phyloP scores from a whole-genome alignment of 1,139 yeast genomes.

The Saccharomycopsis hybrid region DNA sequence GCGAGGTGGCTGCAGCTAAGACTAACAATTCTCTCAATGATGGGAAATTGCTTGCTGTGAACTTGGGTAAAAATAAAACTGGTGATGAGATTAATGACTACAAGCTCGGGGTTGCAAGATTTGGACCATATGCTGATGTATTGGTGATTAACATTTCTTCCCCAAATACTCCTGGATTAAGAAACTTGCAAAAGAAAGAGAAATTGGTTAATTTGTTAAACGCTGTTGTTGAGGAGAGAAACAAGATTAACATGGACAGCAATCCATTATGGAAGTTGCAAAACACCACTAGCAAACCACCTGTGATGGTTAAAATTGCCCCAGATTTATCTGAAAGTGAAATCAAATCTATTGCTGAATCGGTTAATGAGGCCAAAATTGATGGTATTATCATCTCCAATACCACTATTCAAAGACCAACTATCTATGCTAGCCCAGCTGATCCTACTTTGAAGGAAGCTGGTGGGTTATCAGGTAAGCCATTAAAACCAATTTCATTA shows the following conservation, averaged over 20 bases:
- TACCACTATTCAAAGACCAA: slow-evolving; percentile 83
- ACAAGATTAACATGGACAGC: slow-evolving; percentile 29
- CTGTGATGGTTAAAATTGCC: slow-evolving; percentile 84
- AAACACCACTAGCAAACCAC: slow-evolving; percentile 45
- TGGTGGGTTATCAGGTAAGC: slow-evolving; percentile 91
- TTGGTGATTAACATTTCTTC: slow-evolving; percentile 89
- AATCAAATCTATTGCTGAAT: slow-evolving; percentile 72
- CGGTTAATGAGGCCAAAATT: slow-evolving; percentile 69
- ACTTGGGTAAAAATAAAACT: slow-evolving; percentile 84
- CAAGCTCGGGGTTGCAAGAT: slow-evolving; percentile 70
- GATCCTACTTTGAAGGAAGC: slow-evolving; percentile 42
- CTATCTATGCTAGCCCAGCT: slow-evolving; percentile 42
- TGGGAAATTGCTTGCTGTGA: slow-evolving; percentile 68
- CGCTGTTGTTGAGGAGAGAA: slow-evolving; percentile 58
- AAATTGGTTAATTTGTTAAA: slow-evolving; percentile 62
- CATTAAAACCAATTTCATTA: slow-evolving; percentile 77
- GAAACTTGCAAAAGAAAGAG: slow-evolving; percentile 75
- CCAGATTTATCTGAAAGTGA: slow-evolving; percentile 86
- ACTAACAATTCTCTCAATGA: slow-evolving; percentile 52
- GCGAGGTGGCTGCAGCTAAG: slow-evolving; percentile 24
- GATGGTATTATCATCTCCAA: slow-evolving; percentile 92
- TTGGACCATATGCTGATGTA: slow-evolving; percentile 84
- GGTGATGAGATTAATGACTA: slow-evolving; percentile 90
- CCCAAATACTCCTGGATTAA: slow-evolving; percentile 93
- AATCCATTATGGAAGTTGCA: slow-evolving; percentile 29